Evolutionary conservation across 805 yeast species (phyloP), one percentile per base, ranked within the genome.

Genomic region (Yamadazyma akitaensis): DNA sequence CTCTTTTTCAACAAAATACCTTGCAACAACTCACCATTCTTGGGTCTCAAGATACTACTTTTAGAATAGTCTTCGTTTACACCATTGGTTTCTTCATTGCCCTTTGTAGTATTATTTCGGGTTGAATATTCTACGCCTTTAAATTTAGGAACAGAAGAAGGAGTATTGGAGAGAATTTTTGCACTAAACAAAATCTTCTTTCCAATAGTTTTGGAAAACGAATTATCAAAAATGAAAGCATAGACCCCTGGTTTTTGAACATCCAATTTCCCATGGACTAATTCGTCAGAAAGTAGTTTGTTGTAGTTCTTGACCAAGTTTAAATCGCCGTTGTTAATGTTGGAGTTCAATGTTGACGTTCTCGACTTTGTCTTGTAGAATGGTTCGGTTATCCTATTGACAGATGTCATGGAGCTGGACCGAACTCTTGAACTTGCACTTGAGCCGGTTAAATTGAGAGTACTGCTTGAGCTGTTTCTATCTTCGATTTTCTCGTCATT

Each of bases 181-280:
- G 53, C 36, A 45, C 82, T 77, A 64, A 90, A 90, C 47, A 82
- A 71, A 1, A 92, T 81, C 49, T 85, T 88, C 63, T 92, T 94
- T 40, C 89, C 82, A 18, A 83, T 84, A 28, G 85, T 88, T 58
- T 87, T 89, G 28, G 96, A 85, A 56, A 90, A 88, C 0, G 96
- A 85, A 67, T 92, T 92, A 65, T 92, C 98, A 59, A 92, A 85
- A 21, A 94, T 84, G 61, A 92, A 87, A 0, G 97, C 97, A 65
- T 79, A 85, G 57, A 84, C 77, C 1, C 92, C 92, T 8, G 84
- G 86, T 19, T 74, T 70, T 2, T 63, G 64, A 2, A 84, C 84
- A n/a, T 73, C 72, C 49, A 84, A 72, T 24, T 72, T 67, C 1
- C 91, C 96, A 41, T 80, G 80, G 43, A 78, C 75, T 57, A 81